These are phyloP conservation scores for Trifolium dubium DNA, from an alignment of 306 rosid genomes.

Conservation along the genomic window DNA sequence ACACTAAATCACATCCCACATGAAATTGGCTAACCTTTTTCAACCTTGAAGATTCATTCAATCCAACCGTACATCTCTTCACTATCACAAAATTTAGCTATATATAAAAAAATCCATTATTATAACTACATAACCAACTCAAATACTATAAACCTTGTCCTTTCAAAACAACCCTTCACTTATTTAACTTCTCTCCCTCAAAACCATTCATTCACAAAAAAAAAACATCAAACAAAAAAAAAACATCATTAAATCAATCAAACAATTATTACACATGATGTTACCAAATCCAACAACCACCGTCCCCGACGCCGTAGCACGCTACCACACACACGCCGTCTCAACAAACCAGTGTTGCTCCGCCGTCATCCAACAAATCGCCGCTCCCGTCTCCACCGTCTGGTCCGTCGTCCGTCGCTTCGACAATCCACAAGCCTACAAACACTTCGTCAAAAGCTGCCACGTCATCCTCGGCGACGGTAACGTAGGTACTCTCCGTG, in stretches of 20 bases:
- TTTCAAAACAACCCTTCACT: background rate
- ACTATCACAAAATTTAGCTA: background rate
- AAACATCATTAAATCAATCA: background rate
- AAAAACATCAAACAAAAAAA: background rate
- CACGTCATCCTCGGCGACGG: constrained; percentile 86
- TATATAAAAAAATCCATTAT: constrained; percentile 24
- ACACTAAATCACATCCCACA: constrained; percentile 6
- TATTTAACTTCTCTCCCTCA: constrained; percentile 24
- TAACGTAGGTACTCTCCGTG: constrained; percentile 83
- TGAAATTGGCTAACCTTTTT: constrained; percentile 19
- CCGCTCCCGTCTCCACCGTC: constrained; percentile 78
- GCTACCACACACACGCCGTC: constrained; percentile 62
- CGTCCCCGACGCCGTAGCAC: constrained; percentile 65
- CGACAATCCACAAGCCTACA: constrained; percentile 94
- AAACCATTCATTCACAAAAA: background rate
- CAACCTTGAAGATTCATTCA: constrained; percentile 24
- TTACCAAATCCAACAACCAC: constrained; percentile 25
- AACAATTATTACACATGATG: background rate
- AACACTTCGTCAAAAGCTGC: constrained; percentile 93
- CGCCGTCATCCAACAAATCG: constrained; percentile 77
- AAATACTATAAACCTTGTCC: constrained; percentile 3
- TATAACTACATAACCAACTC: constrained; percentile 23
- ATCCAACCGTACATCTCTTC: constrained; percentile 16
- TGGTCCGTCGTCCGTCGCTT: constrained; percentile 97
- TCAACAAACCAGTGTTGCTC: constrained; percentile 78